Conservation (phyloP, 345 rosid species). For the Gossypium raimondii region DNA sequence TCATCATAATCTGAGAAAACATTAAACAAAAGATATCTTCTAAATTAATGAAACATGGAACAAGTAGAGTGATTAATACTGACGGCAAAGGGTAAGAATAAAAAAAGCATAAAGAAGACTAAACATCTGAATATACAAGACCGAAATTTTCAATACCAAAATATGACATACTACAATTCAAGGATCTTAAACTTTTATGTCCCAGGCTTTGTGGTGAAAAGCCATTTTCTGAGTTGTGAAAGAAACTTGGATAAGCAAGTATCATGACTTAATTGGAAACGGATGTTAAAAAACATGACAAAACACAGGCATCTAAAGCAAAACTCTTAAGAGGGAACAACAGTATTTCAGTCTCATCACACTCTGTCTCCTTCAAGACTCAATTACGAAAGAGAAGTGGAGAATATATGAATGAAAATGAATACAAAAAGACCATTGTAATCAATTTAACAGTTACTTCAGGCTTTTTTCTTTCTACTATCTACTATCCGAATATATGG, state of each 20-base stretch:
- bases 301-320: background rate
- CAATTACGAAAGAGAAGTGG: background rate
- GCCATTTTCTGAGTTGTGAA: background rate
- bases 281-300: background rate
- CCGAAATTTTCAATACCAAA: background rate
- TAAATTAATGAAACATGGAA: background rate
- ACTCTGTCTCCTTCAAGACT: background rate
- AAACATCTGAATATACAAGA: background rate
- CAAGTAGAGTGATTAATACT: background rate
- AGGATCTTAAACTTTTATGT: background rate
- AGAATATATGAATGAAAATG: background rate
- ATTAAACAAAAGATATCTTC: background rate
- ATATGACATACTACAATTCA: background rate
- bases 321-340: background rate
- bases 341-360: background rate
- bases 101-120: background rate
- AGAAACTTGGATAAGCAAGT: background rate
- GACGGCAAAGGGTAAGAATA: background rate
- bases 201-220: background rate
- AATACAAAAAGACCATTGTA: background rate
- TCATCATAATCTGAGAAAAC: background rate
- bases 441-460: background rate
- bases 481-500: background rate
- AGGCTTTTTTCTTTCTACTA: background rate
- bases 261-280: background rate